A percentile compares a stretch with the other conserved stretches of the same genome.
These are phyloP conservation scores for Chimonanthus praecox DNA, from an alignment of 164 flowering plant genomes.

Conservation along the genomic window DNA sequence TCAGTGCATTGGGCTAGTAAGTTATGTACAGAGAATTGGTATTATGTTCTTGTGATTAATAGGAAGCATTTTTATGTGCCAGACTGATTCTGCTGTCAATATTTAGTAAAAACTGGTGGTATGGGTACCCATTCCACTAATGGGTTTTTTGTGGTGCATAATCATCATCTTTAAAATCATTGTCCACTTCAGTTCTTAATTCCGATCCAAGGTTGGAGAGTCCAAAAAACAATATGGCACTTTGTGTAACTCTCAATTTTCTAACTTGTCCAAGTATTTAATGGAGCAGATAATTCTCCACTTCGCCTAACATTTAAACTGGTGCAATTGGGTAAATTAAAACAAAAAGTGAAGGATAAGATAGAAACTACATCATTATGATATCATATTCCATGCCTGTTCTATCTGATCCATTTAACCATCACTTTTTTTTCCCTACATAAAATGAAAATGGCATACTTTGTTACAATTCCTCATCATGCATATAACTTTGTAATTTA, in stretches of 20 bases:
- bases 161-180: too few relatives aligned
- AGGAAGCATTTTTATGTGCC: background rate
- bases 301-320: background rate
- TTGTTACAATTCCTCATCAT: background rate
- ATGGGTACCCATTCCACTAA: background rate
- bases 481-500: background rate
- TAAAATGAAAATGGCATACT: background rate
- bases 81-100: too few relatives aligned
- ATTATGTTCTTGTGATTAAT: background rate
- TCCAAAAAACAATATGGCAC: background rate
- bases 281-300: background rate
- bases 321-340: background rate
- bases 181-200: background rate
- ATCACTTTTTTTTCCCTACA: background rate
- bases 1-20: constrained; percentile 89
- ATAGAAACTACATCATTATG: background rate
- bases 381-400: background rate
- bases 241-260: background rate
- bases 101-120: background rate
- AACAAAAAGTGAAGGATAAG: background rate
- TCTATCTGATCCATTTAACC: background rate
- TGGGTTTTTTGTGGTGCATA: background rate
- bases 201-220: background rate
- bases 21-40: constrained; percentile 18
- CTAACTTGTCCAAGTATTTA: background rate